Evolutionary conservation across 2,329 filamentous ascomycete species (phyloP).

Genomic region (Magnaporthiopsis rhizophila): DNA sequence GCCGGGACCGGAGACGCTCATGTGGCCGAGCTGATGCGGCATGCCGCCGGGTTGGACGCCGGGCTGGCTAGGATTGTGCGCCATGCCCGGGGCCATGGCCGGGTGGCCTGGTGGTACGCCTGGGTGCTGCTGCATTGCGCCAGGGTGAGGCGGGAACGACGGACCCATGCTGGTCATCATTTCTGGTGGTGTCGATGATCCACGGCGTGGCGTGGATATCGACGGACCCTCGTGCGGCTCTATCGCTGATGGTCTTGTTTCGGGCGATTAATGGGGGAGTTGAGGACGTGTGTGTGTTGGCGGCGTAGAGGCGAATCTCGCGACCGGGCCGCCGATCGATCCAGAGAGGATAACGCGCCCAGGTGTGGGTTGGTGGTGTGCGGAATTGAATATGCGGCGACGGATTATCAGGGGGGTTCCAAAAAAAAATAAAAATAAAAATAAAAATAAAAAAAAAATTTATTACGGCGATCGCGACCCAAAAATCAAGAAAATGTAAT

Average conservation of each 20-base stretch:
- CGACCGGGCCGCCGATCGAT: constrained; percentile 5
- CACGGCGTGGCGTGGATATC: constrained; percentile 56
- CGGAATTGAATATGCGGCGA: neutral
- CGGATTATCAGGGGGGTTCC: neutral
- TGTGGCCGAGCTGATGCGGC: constrained; percentile 60
- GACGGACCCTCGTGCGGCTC: constrained; percentile 33
- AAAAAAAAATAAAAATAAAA: no score
- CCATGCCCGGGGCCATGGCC: constrained; percentile 49
- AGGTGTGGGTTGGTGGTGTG: neutral
- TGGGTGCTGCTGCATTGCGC: constrained; percentile 62
- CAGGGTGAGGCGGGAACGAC: constrained; percentile 59
- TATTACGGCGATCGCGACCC: no score
- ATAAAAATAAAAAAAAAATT: no score
- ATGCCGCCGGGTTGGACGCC: constrained; percentile 57
- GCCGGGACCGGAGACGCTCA: constrained; percentile 64
- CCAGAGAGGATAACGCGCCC: neutral
- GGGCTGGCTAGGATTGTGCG: constrained; percentile 61
- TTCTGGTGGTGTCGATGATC: constrained; percentile 39
- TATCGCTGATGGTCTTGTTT: constrained; percentile 24
- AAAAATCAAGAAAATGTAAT: no score
- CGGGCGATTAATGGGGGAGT: neutral
- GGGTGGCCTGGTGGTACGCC: constrained; percentile 59
- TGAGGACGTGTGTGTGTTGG: neutral
- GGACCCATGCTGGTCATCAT: constrained; percentile 67
- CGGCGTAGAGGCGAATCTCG: neutral